Evolutionary conservation across 139 green algal species (phyloP).

Genomic region (Micractinium conductrix): DNA sequence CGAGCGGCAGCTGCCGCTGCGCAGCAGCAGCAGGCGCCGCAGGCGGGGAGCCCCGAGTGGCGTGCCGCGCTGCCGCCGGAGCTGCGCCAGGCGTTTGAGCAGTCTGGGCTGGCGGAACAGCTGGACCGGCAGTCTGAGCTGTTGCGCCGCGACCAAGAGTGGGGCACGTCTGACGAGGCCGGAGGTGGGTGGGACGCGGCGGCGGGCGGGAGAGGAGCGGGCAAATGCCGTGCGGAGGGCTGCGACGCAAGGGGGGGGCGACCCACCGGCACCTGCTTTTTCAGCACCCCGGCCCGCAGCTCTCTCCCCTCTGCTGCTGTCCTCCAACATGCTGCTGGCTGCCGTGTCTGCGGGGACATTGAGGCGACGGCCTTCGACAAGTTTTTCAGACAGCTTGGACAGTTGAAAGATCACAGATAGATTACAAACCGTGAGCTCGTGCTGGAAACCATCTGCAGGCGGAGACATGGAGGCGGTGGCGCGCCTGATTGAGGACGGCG

Average conservation of each 20-base stretch:
- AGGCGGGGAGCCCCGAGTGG: not conserved
- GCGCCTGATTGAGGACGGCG: conserved; percentile 30
- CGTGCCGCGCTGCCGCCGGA: not conserved
- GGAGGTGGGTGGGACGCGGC: too few relatives aligned
- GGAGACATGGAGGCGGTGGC: conserved; percentile 26
- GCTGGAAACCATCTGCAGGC: not conserved
- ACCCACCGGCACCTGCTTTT: too few relatives aligned
- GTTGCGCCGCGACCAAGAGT: not conserved
- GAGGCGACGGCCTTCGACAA: too few relatives aligned
- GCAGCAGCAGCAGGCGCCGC: not conserved
- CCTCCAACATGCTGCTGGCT: too few relatives aligned
- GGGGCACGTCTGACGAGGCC: not conserved
- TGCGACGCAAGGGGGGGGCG: too few relatives aligned
- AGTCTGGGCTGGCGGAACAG: not conserved
- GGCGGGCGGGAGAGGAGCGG: not conserved
- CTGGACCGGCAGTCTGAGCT: not conserved
- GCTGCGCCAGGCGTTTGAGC: not conserved
- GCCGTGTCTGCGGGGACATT: too few relatives aligned
- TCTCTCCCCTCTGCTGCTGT: too few relatives aligned
- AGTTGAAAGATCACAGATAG: too few relatives aligned
- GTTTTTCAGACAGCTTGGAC: too few relatives aligned
- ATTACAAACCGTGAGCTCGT: too few relatives aligned
- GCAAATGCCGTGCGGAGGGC: not conserved
- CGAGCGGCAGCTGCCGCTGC: not conserved
- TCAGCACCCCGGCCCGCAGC: too few relatives aligned